Evolutionary conservation across 768 basidiomycete genomes (phyloP), one percentile per base, ranked within the genome.

Genomic region (Mycena rebaudengoi): DNA sequence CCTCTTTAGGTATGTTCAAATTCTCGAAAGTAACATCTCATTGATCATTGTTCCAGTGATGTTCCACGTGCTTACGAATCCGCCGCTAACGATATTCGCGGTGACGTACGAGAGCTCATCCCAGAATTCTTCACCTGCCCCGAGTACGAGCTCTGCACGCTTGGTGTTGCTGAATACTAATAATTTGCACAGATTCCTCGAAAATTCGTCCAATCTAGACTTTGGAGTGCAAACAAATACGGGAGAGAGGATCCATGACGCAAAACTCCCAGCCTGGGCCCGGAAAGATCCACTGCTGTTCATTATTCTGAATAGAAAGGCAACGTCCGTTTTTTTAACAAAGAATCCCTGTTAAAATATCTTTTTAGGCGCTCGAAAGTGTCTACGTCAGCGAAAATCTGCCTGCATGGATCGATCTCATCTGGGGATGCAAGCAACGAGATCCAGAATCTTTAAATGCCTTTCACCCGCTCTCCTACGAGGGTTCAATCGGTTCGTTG

Each of bases 401-500:
- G 12, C 89, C 92, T 0, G 84, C 86, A 11, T 98, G 96, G 96
- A 96, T 98, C 67, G 96, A 98, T 71, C 83, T 98, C 29, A 92
- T 96, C 52, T 98, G 96, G 94, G 93, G 93, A 33, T 87, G 78
- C 74, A 92, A 92, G 64, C 94, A 97, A 81, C 88, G 87, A 4
- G 94, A 96, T 70, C 80, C 86, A 0, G 85, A 84, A 7, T 86
- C 91, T 0, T 76, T 90, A 61, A 98, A 98, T 69, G 91, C 90
- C 7, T 98, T 94, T 79, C 96, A 98, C 75, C 96, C 96, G 0
- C 78, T 98, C 33, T 96, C 94, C 16, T 98, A 98, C 70, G 95
- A 96, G 69, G 95, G 95, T 4, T 90, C 93, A 0, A 91, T 97
- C 64, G 90, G 92, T 88, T 60, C 20, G 79, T 56, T 58, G 55